Evolutionary conservation across 1,139 yeast genomes (phyloP), one percentile per base, ranked within the genome.

Genomic region (Kurtzmaniella quercitrusa): DNA sequence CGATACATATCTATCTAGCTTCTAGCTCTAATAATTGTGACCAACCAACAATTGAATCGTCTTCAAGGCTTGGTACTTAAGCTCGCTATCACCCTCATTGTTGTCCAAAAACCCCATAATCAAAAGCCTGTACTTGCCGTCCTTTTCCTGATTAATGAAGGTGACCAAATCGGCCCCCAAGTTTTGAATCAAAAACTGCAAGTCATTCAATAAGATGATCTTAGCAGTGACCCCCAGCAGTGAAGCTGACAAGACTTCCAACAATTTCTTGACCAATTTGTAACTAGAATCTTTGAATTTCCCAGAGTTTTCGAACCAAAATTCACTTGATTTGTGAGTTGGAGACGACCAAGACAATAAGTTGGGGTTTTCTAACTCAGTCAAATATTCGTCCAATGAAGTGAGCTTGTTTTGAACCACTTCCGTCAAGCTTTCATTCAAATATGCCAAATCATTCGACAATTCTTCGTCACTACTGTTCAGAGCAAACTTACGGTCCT

Each of bases 21-120:
- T 46, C 55, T 27, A 27, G 31, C 31, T 27, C 31, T 27, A 67
- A 48, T 57, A 65, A 43, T 52, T 59, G 46, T 88, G 91, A 7
- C 96, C 89, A 46, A 93, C 95, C 58, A 93, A 79, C 47, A 85
- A 79, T 70, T 94, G 98, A 18, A 96, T 88, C 1, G 98, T 90
- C 63, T 87, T 88, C 59, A 93, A 78, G 1, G 98, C 98, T 69
- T 93, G 96, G 62, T 85, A 93, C 62, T 93, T 88, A 54, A 93
- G 91, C 57, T 89, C 95, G 36, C 91, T 77, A 62, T 90, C 94
- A 37, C 84, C 79, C 46, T 83, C 59, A 46, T 60, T 66, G 48
- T 65, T 83, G 54, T 83, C 88, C 79, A 93, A 83, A 52, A 90
- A 74, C 49, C 79, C 78, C 98, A 94, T 91, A 49, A 94, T 78